Evolutionary conservation across 2,329 filamentous ascomycete genomes (phyloP).

Genomic region (Cordyceps cateniannulata): DNA sequence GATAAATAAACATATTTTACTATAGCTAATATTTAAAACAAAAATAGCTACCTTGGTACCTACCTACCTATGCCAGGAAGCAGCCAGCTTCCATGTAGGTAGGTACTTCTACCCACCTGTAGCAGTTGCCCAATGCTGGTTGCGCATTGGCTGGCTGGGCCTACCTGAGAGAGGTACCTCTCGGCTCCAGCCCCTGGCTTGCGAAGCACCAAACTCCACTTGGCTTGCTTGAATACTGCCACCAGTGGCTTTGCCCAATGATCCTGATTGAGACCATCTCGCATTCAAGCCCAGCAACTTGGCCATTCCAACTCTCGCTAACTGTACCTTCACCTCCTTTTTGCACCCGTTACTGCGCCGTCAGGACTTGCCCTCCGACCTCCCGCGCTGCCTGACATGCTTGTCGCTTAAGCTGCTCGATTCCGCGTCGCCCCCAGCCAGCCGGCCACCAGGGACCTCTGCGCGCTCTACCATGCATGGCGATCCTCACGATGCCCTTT

Average conservation of each 20-base stretch:
- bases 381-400: constrained; percentile 2
- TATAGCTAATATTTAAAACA: no score
- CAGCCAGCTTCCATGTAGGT: no score
- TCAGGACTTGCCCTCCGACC: neutral
- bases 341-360: neutral
- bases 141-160: neutral
- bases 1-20: no score
- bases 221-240: neutral
- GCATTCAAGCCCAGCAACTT: neutral
- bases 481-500: constrained; percentile 47
- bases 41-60: no score
- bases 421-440: neutral
- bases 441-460: constrained; percentile 7
- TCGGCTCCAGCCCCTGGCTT: constrained; percentile 7
- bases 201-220: constrained; percentile 10
- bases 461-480: constrained; percentile 28
- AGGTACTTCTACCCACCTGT: neutral
- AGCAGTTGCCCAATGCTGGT: neutral
- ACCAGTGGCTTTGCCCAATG: neutral
- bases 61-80: no score
- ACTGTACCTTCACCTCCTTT: neutral
- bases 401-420: neutral
- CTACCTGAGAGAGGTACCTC: no score
- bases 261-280: constrained; percentile 1
- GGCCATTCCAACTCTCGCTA: neutral